A percentile compares a stretch with the other conserved stretches of the same genome.
Conservation (phyloP, 441 rosid genomes). For the Erodium texanum region DNA sequence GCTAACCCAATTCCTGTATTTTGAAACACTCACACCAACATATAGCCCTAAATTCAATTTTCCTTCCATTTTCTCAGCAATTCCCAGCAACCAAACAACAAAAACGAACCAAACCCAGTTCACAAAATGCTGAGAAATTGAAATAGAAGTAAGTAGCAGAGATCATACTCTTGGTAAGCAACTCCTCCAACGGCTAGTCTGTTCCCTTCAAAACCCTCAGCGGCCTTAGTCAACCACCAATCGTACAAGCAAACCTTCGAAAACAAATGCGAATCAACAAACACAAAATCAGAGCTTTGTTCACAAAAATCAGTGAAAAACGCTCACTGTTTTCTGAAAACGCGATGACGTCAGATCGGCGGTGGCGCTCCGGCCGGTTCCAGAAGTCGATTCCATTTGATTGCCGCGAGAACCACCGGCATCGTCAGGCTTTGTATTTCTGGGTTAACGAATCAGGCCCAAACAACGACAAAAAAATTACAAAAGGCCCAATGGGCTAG, state of each 20-base stretch:
- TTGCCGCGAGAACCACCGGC: no score
- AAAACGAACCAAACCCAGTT: background rate
- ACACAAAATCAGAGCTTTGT: background rate
- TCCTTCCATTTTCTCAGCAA: background rate
- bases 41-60: background rate
- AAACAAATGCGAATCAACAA: background rate
- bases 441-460: no score
- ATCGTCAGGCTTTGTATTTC: no score
- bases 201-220: slow-evolving; percentile 38
- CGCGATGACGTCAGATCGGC: background rate
- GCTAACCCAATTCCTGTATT: no score
- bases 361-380: background rate
- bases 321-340: background rate
- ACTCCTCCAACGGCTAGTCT: slow-evolving; percentile 64
- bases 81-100: background rate
- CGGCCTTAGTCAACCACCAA: slow-evolving; percentile 78
- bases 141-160: background rate
- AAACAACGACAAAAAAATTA: no score
- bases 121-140: background rate
- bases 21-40: background rate
- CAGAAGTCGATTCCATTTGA: background rate
- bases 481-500: no score
- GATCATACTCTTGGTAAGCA: slow-evolving; percentile 38
- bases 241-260: slow-evolving; percentile 49
- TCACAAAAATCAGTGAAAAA: background rate